Percentiles rank a stretch among this genome's conserved stretches.
phyloP scores from a whole-genome alignment of 768 basidiomycete species.

The Auricularia sp. region DNA sequence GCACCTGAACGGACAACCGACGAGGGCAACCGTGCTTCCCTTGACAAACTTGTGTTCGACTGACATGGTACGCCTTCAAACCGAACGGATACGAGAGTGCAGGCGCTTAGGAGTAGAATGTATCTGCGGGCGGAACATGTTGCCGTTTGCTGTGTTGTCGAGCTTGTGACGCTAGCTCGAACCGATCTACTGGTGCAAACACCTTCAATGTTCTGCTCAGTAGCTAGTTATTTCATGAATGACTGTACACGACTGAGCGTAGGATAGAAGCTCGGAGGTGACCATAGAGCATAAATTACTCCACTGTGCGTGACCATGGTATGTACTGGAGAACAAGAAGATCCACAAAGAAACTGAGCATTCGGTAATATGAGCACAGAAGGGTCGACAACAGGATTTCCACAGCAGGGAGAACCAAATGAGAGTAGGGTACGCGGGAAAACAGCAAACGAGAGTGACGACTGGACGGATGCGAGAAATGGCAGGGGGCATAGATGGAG shows the following conservation, averaged over 20 bases:
- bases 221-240: too few relatives aligned
- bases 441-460: neutral
- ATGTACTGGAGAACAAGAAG: neutral
- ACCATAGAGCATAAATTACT: neutral
- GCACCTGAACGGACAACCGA: slow-evolving; percentile 93
- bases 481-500: neutral
- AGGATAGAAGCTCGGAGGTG: neutral
- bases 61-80: neutral
- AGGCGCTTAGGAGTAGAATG: neutral
- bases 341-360: neutral
- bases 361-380: neutral
- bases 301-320: neutral
- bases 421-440: neutral
- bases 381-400: neutral
- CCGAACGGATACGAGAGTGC: neutral
- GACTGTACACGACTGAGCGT: too few relatives aligned
- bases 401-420: neutral
- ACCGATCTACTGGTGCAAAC: neutral
- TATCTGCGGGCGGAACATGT: neutral
- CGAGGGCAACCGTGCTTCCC: slow-evolving; percentile 25
- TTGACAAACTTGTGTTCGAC: neutral
- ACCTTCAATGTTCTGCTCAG: neutral
- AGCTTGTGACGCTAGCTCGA: neutral
- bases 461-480: neutral
- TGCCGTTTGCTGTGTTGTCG: neutral